Percentiles rank a stretch among this genome's conserved stretches.
These are phyloP conservation scores for Botrytis paeoniae DNA, from an alignment of 2,329 filamentous ascomycete species.

Conservation along the genomic window DNA sequence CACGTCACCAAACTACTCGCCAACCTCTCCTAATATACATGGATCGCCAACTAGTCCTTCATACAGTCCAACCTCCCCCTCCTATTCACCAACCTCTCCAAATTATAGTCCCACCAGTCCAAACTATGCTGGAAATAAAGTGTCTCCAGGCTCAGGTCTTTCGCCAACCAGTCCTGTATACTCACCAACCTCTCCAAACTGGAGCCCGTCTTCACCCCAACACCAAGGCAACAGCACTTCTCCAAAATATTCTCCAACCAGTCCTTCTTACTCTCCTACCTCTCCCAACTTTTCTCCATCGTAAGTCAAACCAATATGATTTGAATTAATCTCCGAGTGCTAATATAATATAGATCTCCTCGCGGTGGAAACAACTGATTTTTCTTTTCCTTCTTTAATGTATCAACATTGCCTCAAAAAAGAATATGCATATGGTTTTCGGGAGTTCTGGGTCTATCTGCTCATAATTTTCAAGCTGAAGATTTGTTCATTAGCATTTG, in stretches of 20 bases:
- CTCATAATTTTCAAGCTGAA: slow-evolving; percentile 12
- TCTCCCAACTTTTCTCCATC: slow-evolving; percentile 36
- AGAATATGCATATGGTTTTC: slow-evolving; percentile 22
- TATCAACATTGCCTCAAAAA: slow-evolving; percentile 33
- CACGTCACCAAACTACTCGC: slow-evolving; percentile 45
- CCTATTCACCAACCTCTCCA: slow-evolving; percentile 36
- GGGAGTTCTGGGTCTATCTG: slow-evolving; percentile 20
- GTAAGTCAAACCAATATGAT: slow-evolving; percentile 21
- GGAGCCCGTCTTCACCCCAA: slow-evolving; percentile 35
- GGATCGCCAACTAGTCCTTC: slow-evolving; percentile 34
- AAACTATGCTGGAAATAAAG: slow-evolving; percentile 32
- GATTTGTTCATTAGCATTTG: slow-evolving; percentile 23
- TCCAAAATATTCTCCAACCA: slow-evolving; percentile 40
- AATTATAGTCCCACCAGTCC: slow-evolving; percentile 36
- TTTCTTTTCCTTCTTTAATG: slow-evolving; percentile 25
- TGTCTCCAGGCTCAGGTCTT: slow-evolving; percentile 32
- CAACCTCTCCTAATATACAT: slow-evolving; percentile 35
- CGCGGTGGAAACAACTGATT: slow-evolving; percentile 26
- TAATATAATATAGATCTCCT: slow-evolving; percentile 29
- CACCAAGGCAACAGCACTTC: slow-evolving; percentile 37
- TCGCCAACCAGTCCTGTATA: slow-evolving; percentile 37
- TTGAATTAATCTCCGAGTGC: neutral
- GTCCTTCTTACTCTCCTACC: slow-evolving; percentile 32
- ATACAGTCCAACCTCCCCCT: slow-evolving; percentile 36
- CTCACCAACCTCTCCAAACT: slow-evolving; percentile 36